Evolutionary conservation across 2,329 filamentous ascomycete species (phyloP).

Genomic region (Colletotrichum gloeosporioides): DNA sequence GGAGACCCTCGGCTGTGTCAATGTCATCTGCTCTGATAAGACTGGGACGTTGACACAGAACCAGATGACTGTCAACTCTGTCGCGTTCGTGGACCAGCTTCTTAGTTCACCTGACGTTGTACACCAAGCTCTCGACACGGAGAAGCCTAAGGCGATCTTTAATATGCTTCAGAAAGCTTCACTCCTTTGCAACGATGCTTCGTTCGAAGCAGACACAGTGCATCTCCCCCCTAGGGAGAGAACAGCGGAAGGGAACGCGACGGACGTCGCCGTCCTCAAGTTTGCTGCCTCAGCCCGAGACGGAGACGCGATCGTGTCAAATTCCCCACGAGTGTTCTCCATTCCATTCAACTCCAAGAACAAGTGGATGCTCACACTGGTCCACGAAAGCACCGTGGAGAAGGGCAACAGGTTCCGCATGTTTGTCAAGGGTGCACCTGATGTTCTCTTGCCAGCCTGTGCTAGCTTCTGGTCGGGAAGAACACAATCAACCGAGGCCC

Average conservation of each 20-base stretch:
- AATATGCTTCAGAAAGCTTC: neutral
- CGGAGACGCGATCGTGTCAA: neutral
- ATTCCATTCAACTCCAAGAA: neutral
- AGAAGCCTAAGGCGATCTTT: neutral
- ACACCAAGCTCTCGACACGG: neutral
- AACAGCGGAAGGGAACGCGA: neutral
- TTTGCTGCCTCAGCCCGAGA: neutral
- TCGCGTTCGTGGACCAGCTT: slow-evolving; percentile 38
- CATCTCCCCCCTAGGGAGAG: neutral
- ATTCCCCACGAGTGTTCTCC: neutral
- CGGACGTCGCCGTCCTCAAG: neutral
- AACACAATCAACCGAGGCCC: neutral
- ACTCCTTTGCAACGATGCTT: rapidly evolving
- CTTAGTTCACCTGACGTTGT: neutral
- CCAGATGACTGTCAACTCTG: slow-evolving; percentile 47
- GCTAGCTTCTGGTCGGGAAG: neutral
- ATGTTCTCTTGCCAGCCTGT: neutral
- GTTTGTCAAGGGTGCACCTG: neutral
- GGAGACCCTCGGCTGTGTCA: neutral
- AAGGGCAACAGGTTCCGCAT: neutral
- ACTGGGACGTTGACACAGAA: slow-evolving; percentile 49
- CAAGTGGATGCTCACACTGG: neutral
- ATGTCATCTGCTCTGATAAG: slow-evolving; percentile 39
- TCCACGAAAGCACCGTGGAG: neutral
- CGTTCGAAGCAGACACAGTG: neutral